Evolutionary conservation across 2,329 filamentous ascomycete species (phyloP).

Genomic region (Botrytis deweyae): DNA sequence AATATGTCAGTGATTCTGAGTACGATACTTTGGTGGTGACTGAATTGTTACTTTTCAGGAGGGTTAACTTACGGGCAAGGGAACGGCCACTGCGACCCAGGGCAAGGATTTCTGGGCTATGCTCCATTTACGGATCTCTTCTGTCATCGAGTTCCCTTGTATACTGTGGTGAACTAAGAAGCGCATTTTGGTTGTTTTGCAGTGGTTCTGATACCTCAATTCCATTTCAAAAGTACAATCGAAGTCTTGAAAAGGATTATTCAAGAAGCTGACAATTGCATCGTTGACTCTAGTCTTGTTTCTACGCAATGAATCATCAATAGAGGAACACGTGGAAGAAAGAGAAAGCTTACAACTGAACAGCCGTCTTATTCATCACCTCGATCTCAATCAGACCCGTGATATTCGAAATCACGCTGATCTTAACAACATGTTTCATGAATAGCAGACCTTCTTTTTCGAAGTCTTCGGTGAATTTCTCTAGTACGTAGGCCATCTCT

Average conservation of each 20-base stretch:
- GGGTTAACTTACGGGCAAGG: slow-evolving; percentile 28
- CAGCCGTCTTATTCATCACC: slow-evolving; percentile 22
- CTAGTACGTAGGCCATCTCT: slow-evolving; percentile 36
- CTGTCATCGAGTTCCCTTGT: slow-evolving; percentile 26
- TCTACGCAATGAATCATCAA: slow-evolving; percentile 14
- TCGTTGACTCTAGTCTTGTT: slow-evolving; percentile 30
- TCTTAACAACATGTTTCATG: slow-evolving; percentile 37
- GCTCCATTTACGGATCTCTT: slow-evolving; percentile 36
- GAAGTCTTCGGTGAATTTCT: slow-evolving; percentile 36
- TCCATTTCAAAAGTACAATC: slow-evolving; percentile 28
- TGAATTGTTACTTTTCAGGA: neutral
- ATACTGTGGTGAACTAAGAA: slow-evolving; percentile 40
- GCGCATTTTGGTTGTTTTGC: slow-evolving; percentile 11
- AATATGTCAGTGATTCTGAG: neutral
- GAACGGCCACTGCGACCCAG: slow-evolving; percentile 41
- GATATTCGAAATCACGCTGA: slow-evolving; percentile 27
- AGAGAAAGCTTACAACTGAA: slow-evolving; percentile 27
- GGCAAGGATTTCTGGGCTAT: slow-evolving; percentile 36
- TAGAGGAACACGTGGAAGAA: neutral
- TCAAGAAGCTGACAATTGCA: slow-evolving; percentile 24
- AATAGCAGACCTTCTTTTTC: slow-evolving; percentile 38
- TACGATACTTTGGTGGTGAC: neutral
- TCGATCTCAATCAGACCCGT: slow-evolving; percentile 25
- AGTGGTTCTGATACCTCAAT: slow-evolving; percentile 19
- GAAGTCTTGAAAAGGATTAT: slow-evolving; percentile 24